Base-by-base conservation (phyloP, 192 early-diverging fungal species). In the Podila epigama region DNA sequence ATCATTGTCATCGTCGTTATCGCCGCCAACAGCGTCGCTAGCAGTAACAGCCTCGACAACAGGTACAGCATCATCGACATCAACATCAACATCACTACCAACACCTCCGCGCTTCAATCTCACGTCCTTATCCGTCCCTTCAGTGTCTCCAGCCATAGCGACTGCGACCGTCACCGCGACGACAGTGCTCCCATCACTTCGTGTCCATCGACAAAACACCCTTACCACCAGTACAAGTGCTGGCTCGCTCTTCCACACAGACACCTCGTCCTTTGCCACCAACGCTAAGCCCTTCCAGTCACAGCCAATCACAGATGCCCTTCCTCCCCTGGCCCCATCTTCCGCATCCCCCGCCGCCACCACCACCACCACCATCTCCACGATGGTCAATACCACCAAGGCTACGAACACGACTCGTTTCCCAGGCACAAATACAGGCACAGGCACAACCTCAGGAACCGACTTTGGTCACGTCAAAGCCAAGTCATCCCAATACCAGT, bases 11-110 rank as follows among this genome's bases (percentile, higher is more conserved):
- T 54, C 36, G 44, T 48, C 44, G 7, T 22, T 20, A 22, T 48
- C 44, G n/a, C n/a, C 44, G 25, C 58, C 54, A 18, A 51, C 62
- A 52, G 52, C 32, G 12, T 51, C 34, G 8, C 31, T 25, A 13
- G n/a, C 70, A 15, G 33, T 66, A 11, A 51, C 31, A 28, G 70
- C 63, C 11, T 58, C 44, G 20, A 48, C 44, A 18, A 22, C 44
- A 48, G 44, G n/a, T n/a, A n/a, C n/a, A n/a, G n/a, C n/a, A n/a
- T n/a, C n/a, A n/a, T n/a, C n/a, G n/a, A n/a, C n/a, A n/a, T n/a
- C n/a, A n/a, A n/a, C n/a, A n/a, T n/a, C n/a, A n/a, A n/a, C n/a
- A n/a, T n/a, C n/a, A n/a, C n/a, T n/a, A n/a, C n/a, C n/a, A n/a
- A n/a, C n/a, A n/a, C n/a, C n/a, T n/a, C n/a, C n/a, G n/a, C n/a